These are phyloP conservation scores for Dichotomopilus funicola DNA, from an alignment of 2,329 filamentous ascomycete species.

Conservation along the genomic window DNA sequence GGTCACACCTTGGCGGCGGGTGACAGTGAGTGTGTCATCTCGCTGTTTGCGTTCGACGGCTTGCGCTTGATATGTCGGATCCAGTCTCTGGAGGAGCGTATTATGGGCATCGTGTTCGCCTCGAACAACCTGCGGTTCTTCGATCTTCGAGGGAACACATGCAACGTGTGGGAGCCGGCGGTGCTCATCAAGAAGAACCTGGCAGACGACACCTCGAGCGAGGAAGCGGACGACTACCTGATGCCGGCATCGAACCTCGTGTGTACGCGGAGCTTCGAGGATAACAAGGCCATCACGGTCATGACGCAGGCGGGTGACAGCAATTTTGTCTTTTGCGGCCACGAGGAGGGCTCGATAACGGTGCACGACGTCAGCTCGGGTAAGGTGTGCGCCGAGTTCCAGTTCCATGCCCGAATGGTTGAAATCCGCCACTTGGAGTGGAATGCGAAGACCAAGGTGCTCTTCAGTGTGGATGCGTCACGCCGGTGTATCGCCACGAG, in stretches of 20 bases:
- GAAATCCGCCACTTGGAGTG: slow-evolving; percentile 17
- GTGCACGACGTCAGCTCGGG: slow-evolving; percentile 15
- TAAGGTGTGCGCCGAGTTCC: slow-evolving; percentile 10
- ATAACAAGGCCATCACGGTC: slow-evolving; percentile 13
- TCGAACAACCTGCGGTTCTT: slow-evolving; percentile 19
- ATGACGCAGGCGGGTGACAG: slow-evolving; percentile 14
- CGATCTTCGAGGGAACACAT: slow-evolving; percentile 17
- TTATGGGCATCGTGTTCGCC: slow-evolving; percentile 21
- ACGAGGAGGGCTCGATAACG: slow-evolving; percentile 17
- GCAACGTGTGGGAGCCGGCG: slow-evolving; percentile 22
- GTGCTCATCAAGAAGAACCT: slow-evolving; percentile 17
- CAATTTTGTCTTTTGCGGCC: slow-evolving; percentile 16
- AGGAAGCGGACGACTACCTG: slow-evolving; percentile 15
- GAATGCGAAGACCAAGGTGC: slow-evolving; percentile 11
- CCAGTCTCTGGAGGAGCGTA: slow-evolving; percentile 14
- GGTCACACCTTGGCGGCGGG: slow-evolving; percentile 24
- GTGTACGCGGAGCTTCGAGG: slow-evolving; percentile 15
- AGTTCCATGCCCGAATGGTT: slow-evolving; percentile 16
- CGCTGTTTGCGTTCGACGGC: slow-evolving; percentile 24
- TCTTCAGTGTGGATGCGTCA: slow-evolving; percentile 16
- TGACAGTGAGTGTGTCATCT: slow-evolving; percentile 22
- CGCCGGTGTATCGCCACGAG: slow-evolving; percentile 11
- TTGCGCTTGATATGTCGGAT: slow-evolving; percentile 19
- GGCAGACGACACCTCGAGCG: slow-evolving; percentile 18
- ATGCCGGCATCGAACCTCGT: slow-evolving; percentile 12